These are phyloP conservation scores for Colletotrichum agaves DNA, from an alignment of 2,329 filamentous ascomycete species.

Conservation along the genomic window DNA sequence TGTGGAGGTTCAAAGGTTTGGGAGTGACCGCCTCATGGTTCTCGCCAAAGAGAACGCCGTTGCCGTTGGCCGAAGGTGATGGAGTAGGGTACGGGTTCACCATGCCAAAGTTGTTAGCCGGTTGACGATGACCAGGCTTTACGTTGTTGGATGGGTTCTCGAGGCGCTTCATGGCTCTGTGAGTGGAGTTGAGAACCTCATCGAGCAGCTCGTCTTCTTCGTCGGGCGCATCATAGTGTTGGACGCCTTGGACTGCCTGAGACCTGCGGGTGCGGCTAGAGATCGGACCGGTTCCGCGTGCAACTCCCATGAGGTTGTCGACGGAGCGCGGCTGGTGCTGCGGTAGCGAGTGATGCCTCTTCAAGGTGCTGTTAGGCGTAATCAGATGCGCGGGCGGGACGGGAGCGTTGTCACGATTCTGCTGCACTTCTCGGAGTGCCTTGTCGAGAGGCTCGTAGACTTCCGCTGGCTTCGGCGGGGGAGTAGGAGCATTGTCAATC, in stretches of 20 bases:
- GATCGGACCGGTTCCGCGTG: constrained; percentile 68
- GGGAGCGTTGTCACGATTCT: constrained; percentile 59
- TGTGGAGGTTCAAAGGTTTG: constrained; percentile 77
- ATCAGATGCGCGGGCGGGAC: constrained; percentile 65
- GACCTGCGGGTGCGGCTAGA: constrained; percentile 85
- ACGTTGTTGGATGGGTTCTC: constrained; percentile 60
- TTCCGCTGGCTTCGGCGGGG: constrained; percentile 61
- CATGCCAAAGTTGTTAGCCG: constrained; percentile 71
- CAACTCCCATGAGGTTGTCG: constrained; percentile 69
- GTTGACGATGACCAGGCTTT: constrained; percentile 66
- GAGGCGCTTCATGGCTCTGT: constrained; percentile 77
- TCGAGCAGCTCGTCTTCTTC: constrained; percentile 97
- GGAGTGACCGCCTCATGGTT: constrained; percentile 70
- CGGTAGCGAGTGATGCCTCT: constrained; percentile 73
- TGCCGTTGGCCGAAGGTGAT: constrained; percentile 84
- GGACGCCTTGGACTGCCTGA: constrained; percentile 78
- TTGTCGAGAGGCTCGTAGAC: constrained; percentile 71
- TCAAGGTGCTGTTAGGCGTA: constrained; percentile 63
- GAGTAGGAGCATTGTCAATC: constrained; percentile 68
- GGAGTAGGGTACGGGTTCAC: constrained; percentile 73
- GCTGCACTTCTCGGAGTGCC: constrained; percentile 65
- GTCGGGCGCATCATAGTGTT: constrained; percentile 92
- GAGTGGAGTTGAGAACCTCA: constrained; percentile 83
- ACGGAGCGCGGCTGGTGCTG: constrained; percentile 69
- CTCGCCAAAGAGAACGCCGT: constrained; percentile 78